These are phyloP conservation scores for Fusarium sp. DNA, from an alignment of 2,329 filamentous ascomycete genomes.

Conservation along the genomic window DNA sequence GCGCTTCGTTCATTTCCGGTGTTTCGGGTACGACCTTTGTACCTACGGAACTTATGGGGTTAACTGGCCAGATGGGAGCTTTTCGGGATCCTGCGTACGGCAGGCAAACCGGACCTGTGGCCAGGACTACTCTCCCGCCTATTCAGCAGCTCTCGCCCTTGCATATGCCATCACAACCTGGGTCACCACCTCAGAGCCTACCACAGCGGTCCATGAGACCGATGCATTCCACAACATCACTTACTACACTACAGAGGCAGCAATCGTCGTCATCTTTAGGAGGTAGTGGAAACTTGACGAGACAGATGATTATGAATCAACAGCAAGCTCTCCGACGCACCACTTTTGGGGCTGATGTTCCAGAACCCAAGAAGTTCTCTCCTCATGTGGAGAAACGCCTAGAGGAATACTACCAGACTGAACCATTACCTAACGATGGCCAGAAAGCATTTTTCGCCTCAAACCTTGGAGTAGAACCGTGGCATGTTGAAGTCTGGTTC, in stretches of 20 bases:
- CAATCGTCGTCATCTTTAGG: slow-evolving; percentile 36
- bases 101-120: slow-evolving; percentile 20
- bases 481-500: slow-evolving; percentile 67
- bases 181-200: slow-evolving; percentile 39
- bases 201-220: slow-evolving; percentile 35
- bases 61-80: slow-evolving; percentile 35
- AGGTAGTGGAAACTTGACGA: slow-evolving; percentile 49
- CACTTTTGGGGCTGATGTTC: slow-evolving; percentile 53
- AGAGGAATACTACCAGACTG: slow-evolving; percentile 64
- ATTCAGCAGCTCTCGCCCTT: slow-evolving; percentile 41
- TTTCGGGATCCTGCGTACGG: slow-evolving; percentile 38
- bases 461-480: slow-evolving; percentile 63
- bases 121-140: slow-evolving; percentile 20
- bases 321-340: slow-evolving; percentile 56
- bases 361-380: slow-evolving; percentile 60
- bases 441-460: slow-evolving; percentile 66
- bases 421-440: slow-evolving; percentile 61
- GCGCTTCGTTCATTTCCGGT: slow-evolving; percentile 48
- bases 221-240: slow-evolving; percentile 42
- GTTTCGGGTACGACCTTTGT: slow-evolving; percentile 52
- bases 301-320: slow-evolving; percentile 59
- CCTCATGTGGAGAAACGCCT: slow-evolving; percentile 62
- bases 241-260: slow-evolving; percentile 38
- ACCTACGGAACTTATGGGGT: slow-evolving; percentile 45
- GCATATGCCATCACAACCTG: slow-evolving; percentile 27